Evolutionary conservation across 139 green algal genomes (phyloP).

Genomic region (Coccomyxa sp.): DNA sequence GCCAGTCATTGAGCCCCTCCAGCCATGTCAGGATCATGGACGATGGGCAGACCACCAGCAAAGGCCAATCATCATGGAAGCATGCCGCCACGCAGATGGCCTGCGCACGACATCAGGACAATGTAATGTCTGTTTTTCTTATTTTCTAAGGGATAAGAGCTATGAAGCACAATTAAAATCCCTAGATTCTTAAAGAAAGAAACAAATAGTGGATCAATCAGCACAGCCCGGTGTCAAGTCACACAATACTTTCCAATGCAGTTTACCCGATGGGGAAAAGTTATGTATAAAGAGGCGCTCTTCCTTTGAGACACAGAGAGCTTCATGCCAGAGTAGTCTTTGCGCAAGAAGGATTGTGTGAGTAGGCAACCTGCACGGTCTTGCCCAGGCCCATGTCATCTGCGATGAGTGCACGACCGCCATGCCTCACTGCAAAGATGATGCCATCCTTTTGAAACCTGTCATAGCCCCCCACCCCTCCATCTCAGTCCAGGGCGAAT

Average conservation of each 20-base stretch:
- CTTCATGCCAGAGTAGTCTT: not conserved
- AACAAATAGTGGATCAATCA: too few relatives aligned
- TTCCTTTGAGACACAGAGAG: too few relatives aligned
- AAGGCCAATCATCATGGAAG: conserved; percentile 38
- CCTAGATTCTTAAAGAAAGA: too few relatives aligned
- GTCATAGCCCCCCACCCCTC: not conserved
- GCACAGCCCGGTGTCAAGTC: too few relatives aligned
- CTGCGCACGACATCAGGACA: conserved; percentile 1
- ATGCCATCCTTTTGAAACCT: conserved; percentile 59
- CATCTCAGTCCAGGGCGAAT: too few relatives aligned
- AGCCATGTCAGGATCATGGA: conserved; percentile 21
- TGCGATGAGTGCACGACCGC: conserved; percentile 67
- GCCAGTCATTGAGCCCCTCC: conserved; percentile 18
- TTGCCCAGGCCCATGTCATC: conserved; percentile 64
- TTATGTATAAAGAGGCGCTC: too few relatives aligned
- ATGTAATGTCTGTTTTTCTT: not conserved
- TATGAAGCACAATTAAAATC: too few relatives aligned
- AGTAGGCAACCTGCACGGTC: conserved; percentile 57
- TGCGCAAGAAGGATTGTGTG: not conserved
- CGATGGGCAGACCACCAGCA: conserved; percentile 49
- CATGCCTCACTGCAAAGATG: conserved; percentile 57
- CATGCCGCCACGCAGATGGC: conserved; percentile 32
- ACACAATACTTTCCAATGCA: too few relatives aligned
- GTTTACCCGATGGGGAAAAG: too few relatives aligned
- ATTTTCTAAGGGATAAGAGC: too few relatives aligned